Percentiles rank a stretch among this genome's conserved stretches.
These are phyloP conservation scores for Violaceomyces palustris DNA, from an alignment of 1,284 basidiomycete species.

Conservation along the genomic window DNA sequence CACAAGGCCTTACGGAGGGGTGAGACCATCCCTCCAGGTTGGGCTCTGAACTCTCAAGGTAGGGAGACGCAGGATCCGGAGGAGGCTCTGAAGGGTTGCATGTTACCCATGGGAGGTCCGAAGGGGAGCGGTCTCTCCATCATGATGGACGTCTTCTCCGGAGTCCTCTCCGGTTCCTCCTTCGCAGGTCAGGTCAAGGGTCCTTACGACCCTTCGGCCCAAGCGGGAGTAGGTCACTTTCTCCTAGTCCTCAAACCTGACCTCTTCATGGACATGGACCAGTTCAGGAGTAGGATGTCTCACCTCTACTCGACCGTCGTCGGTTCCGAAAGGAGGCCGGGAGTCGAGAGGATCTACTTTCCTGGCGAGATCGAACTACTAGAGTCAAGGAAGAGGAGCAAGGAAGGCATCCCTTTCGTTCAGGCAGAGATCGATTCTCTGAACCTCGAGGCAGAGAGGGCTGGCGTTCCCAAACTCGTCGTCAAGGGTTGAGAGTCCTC, in stretches of 20 bases:
- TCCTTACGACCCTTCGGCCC: constrained; percentile 1
- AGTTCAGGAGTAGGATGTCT: constrained; percentile 1
- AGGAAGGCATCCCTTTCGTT: constrained; percentile 2
- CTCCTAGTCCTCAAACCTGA: constrained; percentile 6
- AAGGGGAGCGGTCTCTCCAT: constrained; percentile 3
- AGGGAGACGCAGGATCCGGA: not conserved
- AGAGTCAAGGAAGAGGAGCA: not conserved
- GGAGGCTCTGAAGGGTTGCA: constrained; percentile 3
- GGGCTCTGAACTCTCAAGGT: constrained; percentile 4
- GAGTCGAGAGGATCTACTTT: constrained; percentile 3
- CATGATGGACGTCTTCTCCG: constrained; percentile 7
- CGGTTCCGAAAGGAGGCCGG: constrained; percentile 1
- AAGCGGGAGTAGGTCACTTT: constrained; percentile 4
- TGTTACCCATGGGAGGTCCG: constrained; percentile 5
- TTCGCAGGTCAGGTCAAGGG: constrained; percentile 3
- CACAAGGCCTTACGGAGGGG: constrained; percentile 2
- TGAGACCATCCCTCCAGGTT: constrained; percentile 2
- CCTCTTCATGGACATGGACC: constrained; percentile 4
- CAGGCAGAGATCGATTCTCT: constrained; percentile 1
- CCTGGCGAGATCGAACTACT: constrained; percentile 3
- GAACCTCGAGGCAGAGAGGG: constrained; percentile 2
- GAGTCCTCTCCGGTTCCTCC: constrained; percentile 4
- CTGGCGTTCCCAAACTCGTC: not conserved
- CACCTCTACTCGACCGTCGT: constrained; percentile 1
- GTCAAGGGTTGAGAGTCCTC: too few species aligned